These are phyloP conservation scores for Nigrograna mackinnonii DNA, from an alignment of 2,329 filamentous ascomycete genomes.

Conservation along the genomic window DNA sequence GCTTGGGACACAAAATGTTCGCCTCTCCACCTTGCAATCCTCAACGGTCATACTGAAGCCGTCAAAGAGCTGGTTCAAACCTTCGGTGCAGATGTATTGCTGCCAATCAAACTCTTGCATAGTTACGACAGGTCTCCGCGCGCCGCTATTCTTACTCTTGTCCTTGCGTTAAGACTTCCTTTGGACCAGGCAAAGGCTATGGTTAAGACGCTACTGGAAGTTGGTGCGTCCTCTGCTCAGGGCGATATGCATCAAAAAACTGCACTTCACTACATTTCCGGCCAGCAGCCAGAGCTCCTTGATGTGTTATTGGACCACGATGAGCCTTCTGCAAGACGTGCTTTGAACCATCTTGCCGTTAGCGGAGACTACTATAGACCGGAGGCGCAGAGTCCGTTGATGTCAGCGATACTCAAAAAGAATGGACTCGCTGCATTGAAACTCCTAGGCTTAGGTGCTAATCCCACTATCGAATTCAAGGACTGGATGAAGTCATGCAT, in stretches of 20 bases:
- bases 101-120: slow-evolving; percentile 70
- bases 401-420: slow-evolving; percentile 60
- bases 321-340: slow-evolving; percentile 61
- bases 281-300: slow-evolving; percentile 53
- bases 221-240: slow-evolving; percentile 75
- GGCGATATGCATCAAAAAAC: slow-evolving; percentile 69
- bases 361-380: slow-evolving; percentile 35
- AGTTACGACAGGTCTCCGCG: slow-evolving; percentile 52
- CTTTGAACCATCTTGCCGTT: slow-evolving; percentile 67
- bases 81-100: slow-evolving; percentile 76
- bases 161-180: slow-evolving; percentile 69
- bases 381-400: slow-evolving; percentile 55
- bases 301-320: slow-evolving; percentile 57
- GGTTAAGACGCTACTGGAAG: slow-evolving; percentile 64
- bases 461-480: slow-evolving; percentile 63
- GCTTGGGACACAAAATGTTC: slow-evolving; percentile 78
- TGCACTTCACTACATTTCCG: slow-evolving; percentile 67
- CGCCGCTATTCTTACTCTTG: slow-evolving; percentile 66
- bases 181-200: slow-evolving; percentile 67
- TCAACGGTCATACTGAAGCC: slow-evolving; percentile 69
- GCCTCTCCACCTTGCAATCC: slow-evolving; percentile 77
- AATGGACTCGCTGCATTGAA: slow-evolving; percentile 60
- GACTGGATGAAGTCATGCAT: slow-evolving; percentile 64
- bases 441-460: slow-evolving; percentile 67
- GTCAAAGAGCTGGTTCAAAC: slow-evolving; percentile 69